These are phyloP conservation scores for Aspergillus nomiae DNA, from an alignment of 2,329 filamentous ascomycete species.

Conservation along the genomic window DNA sequence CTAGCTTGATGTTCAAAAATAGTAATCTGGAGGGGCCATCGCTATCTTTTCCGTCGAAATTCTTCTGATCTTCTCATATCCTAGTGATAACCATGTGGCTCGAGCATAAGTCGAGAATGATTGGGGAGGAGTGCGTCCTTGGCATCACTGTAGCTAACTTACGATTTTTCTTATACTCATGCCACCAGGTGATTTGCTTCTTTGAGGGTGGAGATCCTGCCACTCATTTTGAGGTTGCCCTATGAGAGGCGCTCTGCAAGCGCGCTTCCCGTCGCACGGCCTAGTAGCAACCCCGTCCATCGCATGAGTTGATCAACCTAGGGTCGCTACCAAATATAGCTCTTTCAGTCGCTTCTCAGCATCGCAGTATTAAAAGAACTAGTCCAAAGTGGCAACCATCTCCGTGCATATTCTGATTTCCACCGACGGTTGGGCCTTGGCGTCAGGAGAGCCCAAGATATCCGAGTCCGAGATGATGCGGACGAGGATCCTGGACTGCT, in stretches of 20 bases:
- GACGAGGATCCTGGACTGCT: conserved; percentile 11
- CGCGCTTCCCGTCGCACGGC: conserved; percentile 30
- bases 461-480: background rate
- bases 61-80: conserved; percentile 17
- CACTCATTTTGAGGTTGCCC: conserved; percentile 16
- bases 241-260: conserved; percentile 33
- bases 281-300: conserved; percentile 10
- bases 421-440: conserved; percentile 7
- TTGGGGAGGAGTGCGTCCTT: conserved; percentile 4
- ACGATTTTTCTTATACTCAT: conserved; percentile 1
- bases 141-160: conserved; percentile 4
- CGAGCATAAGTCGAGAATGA: conserved; percentile 8
- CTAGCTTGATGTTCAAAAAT: conserved; percentile 4
- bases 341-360: background rate
- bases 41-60: conserved; percentile 10
- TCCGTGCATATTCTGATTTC: conserved; percentile 11
- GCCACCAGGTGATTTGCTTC: conserved; percentile 19
- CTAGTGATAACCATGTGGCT: conserved; percentile 21
- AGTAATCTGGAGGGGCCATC: background rate
- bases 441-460: conserved; percentile 6
- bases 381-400: conserved; percentile 18
- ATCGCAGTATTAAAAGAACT: conserved; percentile 10
- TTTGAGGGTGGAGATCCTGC: conserved; percentile 15
- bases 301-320: conserved; percentile 5
- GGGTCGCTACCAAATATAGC: conserved; percentile 22